Base-by-base conservation (phyloP, 257 asterid genomes). In the Rhazya stricta region DNA sequence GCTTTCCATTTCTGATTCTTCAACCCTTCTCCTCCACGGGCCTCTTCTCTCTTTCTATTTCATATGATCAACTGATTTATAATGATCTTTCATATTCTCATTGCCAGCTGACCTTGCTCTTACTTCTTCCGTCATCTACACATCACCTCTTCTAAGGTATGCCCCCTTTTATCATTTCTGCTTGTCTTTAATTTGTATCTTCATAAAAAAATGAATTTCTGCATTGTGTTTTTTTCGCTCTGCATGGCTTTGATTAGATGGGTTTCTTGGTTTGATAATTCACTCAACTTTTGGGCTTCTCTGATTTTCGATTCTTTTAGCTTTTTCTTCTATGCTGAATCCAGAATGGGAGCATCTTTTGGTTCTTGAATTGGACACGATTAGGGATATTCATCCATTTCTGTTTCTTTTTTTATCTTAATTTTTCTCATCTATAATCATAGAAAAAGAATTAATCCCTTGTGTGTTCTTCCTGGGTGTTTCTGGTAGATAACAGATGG, bases 101-200 rank as follows among this genome's bases (percentile, higher is more conserved):
- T 71, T 69, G 68, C 73, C 69, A 67, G 73, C 71, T 78, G 73
- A 77, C 76, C 76, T 25, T 75, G 71, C 76, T 79, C 82, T 62
- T 72, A 77, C 74, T 39, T 77, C 75, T 73, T 62, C 79, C 79
- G 77, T 82, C 71, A 42, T 81, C 80, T 76, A 83, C 81, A 71
- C 81, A 5, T 54, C 76, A 39, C 58, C 67, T 21, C 67, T 39
- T 46, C 27, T 75, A 69, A 75, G 91, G 90, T 85, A 77, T 10
- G 16, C 50, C 2, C 41, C 1, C 51, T 3, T 0, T 21, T 32
- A 19, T 1, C 32, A 0, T 45, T 0, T 54, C 27, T 54, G 27
- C 27, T 41, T n/a, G n/a, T 0, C 3, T 30, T 13, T 48, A 23
- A 1, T n/a, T 4, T 36, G 0, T 2, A 12, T 9, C 36, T 2